Conservation (phyloP, 306 rosid species). For the Inga oerstediana region DNA sequence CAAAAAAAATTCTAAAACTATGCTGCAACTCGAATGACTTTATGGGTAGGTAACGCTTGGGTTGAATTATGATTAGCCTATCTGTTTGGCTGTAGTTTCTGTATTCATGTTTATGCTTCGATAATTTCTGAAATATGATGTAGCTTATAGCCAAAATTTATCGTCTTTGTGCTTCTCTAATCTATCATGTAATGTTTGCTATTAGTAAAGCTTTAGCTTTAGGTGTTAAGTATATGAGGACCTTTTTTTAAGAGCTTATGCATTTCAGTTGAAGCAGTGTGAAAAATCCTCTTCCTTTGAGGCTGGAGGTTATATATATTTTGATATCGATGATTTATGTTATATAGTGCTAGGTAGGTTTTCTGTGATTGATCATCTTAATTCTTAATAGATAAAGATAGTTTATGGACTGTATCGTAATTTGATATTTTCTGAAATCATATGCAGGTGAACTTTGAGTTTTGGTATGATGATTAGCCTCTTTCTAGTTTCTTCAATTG, state of each 20-base stretch:
- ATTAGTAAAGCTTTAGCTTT: background rate
- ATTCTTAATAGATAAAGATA: background rate
- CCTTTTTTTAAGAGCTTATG: background rate
- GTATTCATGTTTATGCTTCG: no score
- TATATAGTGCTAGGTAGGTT: background rate
- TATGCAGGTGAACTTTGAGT: no score
- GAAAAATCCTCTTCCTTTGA: background rate
- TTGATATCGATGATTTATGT: background rate
- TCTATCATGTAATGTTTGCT: background rate
- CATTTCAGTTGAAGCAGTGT: background rate
- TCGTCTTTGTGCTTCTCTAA: background rate
- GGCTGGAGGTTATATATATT: background rate
- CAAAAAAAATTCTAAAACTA: no score
- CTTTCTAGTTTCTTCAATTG: no score
- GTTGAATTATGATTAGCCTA: no score
- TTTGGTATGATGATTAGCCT: no score
- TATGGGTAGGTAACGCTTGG: no score
- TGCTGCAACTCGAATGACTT: no score
- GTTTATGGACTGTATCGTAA: background rate
- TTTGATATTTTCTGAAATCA: no score
- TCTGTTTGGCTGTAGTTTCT: no score
- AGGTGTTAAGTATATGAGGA: background rate
- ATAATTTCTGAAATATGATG: no score
- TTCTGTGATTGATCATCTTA: background rate
- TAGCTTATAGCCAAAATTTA: background rate